Percentiles rank a stretch among this genome's conserved stretches.
These are phyloP conservation scores for Sequoiadendron giganteum DNA, from an alignment of 75 land plant genomes.

Conservation along the genomic window DNA sequence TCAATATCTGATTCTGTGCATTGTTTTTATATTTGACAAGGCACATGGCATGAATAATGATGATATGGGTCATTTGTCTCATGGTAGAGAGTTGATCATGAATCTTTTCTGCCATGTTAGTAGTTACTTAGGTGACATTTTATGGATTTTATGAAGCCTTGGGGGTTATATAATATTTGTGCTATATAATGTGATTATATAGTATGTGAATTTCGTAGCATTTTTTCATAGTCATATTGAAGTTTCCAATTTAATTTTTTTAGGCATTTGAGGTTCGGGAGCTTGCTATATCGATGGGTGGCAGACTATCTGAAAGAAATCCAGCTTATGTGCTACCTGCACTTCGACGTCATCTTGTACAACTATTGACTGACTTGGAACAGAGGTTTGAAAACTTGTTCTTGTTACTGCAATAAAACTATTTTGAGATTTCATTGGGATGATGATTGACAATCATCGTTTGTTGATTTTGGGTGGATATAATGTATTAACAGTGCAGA, in stretches of 20 bases:
- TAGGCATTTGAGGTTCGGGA: conserved; percentile 84
- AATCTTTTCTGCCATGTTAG: not conserved
- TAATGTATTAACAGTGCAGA: conserved; percentile 66
- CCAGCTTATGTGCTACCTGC: conserved; percentile 99
- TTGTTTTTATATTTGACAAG: not conserved
- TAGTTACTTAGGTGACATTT: not conserved
- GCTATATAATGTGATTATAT: not conserved
- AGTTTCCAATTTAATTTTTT: not conserved
- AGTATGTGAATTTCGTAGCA: not conserved
- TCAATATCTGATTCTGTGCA: not conserved
- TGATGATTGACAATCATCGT: not conserved
- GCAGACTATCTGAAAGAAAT: conserved; percentile 89
- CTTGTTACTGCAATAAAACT: not conserved
- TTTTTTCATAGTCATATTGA: not conserved
- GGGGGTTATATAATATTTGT: not conserved
- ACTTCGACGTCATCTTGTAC: conserved; percentile 92
- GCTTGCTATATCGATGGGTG: conserved; percentile 86
- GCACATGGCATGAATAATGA: not conserved
- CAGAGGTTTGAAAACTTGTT: conserved; percentile 57
- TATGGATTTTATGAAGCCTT: not conserved
- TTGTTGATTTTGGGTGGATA: conserved; percentile 2
- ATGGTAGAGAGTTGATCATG: not conserved
- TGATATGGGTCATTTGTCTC: not conserved
- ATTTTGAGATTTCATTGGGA: not conserved
- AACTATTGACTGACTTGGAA: conserved; percentile 80